Conservation (phyloP, 106 monocot genomes). For the Dioscorea zingiberensis region DNA sequence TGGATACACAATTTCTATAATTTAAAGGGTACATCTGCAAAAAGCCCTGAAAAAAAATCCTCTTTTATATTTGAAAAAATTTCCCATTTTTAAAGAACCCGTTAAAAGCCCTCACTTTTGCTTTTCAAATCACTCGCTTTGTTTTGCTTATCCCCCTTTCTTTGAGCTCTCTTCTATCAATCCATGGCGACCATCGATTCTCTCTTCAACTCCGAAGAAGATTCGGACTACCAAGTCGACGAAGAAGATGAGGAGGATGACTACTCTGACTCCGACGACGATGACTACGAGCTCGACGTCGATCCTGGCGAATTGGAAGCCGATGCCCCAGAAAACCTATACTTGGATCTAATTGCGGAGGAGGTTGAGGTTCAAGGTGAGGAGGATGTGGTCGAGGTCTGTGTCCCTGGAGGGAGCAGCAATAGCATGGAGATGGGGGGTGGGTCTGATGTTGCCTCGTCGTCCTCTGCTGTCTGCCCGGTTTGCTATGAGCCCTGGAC, state of each 20-base stretch:
- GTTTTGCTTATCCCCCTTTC: no score
- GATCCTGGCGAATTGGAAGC: background rate
- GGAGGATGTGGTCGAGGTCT: background rate
- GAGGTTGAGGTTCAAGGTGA: background rate
- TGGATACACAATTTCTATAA: no score
- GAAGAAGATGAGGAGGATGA: constrained; percentile 14
- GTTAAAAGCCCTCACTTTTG: no score
- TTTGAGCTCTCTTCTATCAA: no score
- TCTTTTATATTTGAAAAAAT: no score
- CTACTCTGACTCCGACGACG: constrained; percentile 18
- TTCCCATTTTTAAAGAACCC: no score
- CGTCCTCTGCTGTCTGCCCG: constrained; percentile 29
- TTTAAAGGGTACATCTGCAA: no score
- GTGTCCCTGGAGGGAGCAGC: background rate
- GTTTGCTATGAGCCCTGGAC: constrained; percentile 54
- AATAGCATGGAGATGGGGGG: background rate
- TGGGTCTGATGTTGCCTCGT: background rate
- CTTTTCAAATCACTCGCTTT: no score
- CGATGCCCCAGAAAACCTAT: no score
- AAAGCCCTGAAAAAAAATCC: no score
- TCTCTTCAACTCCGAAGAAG: background rate
- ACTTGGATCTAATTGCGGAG: no score
- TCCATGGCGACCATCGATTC: background rate
- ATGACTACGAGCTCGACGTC: constrained; percentile 17
- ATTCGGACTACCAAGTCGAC: background rate